Conservation (phyloP, 345 rosid genomes). For the Rhizophora apiculata region DNA sequence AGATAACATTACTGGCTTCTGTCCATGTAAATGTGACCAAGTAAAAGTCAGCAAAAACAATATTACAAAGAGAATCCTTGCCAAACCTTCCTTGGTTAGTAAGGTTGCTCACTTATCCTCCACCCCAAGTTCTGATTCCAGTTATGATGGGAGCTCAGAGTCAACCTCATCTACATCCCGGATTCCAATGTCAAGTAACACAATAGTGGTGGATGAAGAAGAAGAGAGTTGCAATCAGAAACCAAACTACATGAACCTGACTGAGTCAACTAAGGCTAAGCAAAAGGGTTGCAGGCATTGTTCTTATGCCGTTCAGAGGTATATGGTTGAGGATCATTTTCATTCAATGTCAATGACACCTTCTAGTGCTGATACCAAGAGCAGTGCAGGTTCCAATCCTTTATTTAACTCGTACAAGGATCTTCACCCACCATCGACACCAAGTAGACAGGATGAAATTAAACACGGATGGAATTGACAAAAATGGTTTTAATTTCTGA, state of each 20-base stretch:
- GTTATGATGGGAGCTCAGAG: constrained; percentile 42
- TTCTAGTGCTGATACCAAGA: constrained; percentile 45
- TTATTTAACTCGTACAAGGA: constrained; percentile 48
- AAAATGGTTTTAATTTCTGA: background rate
- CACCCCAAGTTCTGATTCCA: constrained; percentile 55
- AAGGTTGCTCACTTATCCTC: constrained; percentile 38
- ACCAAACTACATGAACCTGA: constrained; percentile 77
- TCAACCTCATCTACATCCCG: constrained; percentile 62
- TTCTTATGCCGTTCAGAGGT: constrained; percentile 28
- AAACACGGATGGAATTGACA: background rate
- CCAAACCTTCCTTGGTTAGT: constrained; percentile 43
- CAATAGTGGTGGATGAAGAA: constrained; percentile 27
- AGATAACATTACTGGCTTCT: constrained; percentile 27
- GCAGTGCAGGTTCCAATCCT: constrained; percentile 53
- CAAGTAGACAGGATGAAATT: constrained; percentile 29
- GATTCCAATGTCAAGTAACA: constrained; percentile 38
- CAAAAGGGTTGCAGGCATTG: constrained; percentile 44
- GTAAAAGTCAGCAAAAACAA: constrained; percentile 67
- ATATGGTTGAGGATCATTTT: constrained; percentile 34
- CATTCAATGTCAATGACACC: constrained; percentile 42
- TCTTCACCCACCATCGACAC: constrained; percentile 37
- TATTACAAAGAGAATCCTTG: constrained; percentile 43
- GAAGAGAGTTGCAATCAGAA: constrained; percentile 48
- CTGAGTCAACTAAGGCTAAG: constrained; percentile 76
- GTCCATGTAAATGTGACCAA: constrained; percentile 37